Conservation (phyloP, 2,329 filamentous ascomycete species). For the Fusarium fracticaudum region DNA sequence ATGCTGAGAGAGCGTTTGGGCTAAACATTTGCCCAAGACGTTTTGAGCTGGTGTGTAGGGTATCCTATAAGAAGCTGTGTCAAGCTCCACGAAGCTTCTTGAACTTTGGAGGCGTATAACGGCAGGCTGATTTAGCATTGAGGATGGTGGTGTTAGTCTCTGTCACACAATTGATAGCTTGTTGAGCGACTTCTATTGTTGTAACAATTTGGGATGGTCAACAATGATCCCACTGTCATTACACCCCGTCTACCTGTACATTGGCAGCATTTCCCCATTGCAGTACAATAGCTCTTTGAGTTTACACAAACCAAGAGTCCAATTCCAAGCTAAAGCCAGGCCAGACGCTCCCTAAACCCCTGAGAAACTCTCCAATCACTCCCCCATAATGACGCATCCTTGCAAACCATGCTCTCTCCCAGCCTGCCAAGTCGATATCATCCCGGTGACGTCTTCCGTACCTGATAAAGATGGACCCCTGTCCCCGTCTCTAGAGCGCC, state of each 20-base stretch:
- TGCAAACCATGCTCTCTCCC: not conserved
- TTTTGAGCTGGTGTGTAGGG: not conserved
- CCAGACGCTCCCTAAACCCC: not conserved
- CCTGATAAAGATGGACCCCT: constrained; percentile 34
- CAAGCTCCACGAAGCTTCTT: not conserved
- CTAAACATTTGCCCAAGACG: rapidly evolving
- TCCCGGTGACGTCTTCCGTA: constrained; percentile 37
- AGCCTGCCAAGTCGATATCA: constrained; percentile 30
- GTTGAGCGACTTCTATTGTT: too few relatives aligned
- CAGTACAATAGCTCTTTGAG: not conserved
- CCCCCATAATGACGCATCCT: constrained; percentile 22
- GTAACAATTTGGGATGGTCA: too few relatives aligned
- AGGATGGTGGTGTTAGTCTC: rapidly evolving
- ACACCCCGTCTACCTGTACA: rapidly evolving
- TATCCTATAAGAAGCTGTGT: not conserved
- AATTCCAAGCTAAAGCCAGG: not conserved
- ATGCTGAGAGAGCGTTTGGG: rapidly evolving
- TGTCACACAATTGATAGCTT: too few relatives aligned
- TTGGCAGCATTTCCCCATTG: rapidly evolving
- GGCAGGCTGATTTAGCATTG: not conserved
- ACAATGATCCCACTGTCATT: not conserved
- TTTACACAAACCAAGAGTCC: not conserved
- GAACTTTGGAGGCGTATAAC: not conserved
- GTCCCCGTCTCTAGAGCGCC: not conserved
- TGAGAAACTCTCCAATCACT: not conserved